Percentiles rank a stretch among this genome's conserved stretches.
Conservation (phyloP, 805 yeast genomes). For the Candida takata region DNA sequence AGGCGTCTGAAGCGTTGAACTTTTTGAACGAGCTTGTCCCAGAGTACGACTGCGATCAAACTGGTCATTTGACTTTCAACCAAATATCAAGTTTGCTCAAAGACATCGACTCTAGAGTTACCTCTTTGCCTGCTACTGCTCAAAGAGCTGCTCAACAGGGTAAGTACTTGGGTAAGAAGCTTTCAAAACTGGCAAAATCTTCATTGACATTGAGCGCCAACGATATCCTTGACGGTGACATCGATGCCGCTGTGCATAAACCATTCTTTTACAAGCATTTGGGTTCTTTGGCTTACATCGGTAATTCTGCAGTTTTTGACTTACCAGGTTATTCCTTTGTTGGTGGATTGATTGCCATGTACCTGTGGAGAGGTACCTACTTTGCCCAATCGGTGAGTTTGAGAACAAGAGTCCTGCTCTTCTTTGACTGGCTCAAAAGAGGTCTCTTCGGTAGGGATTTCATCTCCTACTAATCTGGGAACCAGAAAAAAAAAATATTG, state of each 20-base stretch:
- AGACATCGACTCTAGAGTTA: conserved; percentile 54
- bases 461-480: conserved; percentile 13
- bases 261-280: conserved; percentile 59
- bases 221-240: conserved; percentile 44
- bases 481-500: too few species aligned
- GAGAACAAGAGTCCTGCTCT: conserved; percentile 54
- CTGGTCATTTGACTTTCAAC: conserved; percentile 46
- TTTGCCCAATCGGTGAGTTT: conserved; percentile 61
- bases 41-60: conserved; percentile 39
- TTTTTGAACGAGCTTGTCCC: conserved; percentile 44
- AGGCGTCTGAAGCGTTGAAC: conserved; percentile 48
- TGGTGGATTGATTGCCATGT: conserved; percentile 66
- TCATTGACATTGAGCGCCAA: conserved; percentile 36
- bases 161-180: conserved; percentile 52
- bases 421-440: conserved; percentile 65
- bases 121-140: conserved; percentile 68
- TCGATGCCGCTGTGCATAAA: conserved; percentile 46
- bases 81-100: conserved; percentile 44
- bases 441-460: conserved; percentile 49
- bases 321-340: conserved; percentile 52
- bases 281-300: conserved; percentile 63
- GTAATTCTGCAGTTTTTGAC: conserved; percentile 67
- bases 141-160: conserved; percentile 73
- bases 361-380: conserved; percentile 65
- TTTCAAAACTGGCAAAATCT: conserved; percentile 43